Conservation (phyloP, 2,329 filamentous ascomycete species). For the Gaeumannomyces sp. region DNA sequence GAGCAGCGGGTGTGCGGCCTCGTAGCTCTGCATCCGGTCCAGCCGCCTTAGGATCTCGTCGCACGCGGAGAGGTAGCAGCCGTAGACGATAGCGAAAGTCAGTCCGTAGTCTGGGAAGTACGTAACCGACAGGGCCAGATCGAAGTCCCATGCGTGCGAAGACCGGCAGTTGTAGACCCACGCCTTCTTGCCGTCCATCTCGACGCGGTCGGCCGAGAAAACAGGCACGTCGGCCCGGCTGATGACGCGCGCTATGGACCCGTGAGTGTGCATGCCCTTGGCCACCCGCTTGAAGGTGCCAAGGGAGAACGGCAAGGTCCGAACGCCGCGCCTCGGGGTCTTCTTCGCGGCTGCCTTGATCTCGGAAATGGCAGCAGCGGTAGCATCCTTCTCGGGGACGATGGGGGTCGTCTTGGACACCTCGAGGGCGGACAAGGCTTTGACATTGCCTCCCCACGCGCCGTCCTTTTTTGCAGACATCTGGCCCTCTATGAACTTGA, state of each 20-base stretch:
- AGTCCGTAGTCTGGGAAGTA: conserved; percentile 19
- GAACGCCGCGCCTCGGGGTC: conserved; percentile 8
- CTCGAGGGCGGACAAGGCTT: background rate
- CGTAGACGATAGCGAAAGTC: conserved; percentile 21
- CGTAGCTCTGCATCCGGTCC: background rate
- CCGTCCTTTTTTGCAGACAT: background rate
- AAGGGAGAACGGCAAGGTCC: conserved; percentile 18
- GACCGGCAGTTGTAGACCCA: conserved; percentile 24
- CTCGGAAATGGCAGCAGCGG: background rate
- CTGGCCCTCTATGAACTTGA: background rate
- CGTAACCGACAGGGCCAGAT: conserved; percentile 21
- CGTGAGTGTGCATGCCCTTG: conserved; percentile 16
- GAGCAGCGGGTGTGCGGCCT: conserved; percentile 20
- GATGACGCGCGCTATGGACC: conserved; percentile 19
- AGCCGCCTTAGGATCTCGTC: conserved; percentile 16
- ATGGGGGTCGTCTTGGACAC: background rate
- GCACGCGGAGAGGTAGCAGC: conserved; percentile 15
- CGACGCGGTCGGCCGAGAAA: conserved; percentile 16
- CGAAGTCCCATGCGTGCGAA: conserved; percentile 20
- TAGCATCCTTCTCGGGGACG: background rate
- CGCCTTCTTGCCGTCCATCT: conserved; percentile 12
- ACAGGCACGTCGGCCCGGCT: conserved; percentile 20
- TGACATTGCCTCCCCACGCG: background rate
- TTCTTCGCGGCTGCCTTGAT: background rate
- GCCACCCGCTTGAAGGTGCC: conserved; percentile 16